Evolutionary conservation across 495 filamentous ascomycete genomes (phyloP), one percentile per base, ranked within the genome.

Genomic region (Symbiotaphrina buchneri): DNA sequence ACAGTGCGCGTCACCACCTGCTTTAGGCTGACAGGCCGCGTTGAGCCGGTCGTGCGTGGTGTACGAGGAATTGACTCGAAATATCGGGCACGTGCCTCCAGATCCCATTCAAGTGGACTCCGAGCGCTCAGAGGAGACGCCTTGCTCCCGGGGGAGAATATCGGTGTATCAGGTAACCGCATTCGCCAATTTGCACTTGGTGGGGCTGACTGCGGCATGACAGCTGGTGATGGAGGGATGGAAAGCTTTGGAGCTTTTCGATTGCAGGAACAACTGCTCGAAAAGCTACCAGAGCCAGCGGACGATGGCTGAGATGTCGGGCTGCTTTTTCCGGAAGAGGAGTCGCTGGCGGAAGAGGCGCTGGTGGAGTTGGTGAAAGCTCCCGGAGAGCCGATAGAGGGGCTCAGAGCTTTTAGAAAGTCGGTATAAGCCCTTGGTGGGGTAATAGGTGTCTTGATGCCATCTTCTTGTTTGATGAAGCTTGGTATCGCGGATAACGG

Each of bases 341-440:
- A 51, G 34, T 43, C 45, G 21, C 40, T n/a, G n/a, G n/a, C n/a
- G n/a, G n/a, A n/a, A n/a, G n/a, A n/a, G n/a, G n/a, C n/a, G n/a
- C n/a, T n/a, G n/a, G n/a, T n/a, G n/a, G n/a, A 30, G 41, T 46
- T 52, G 24, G 46, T 13, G 8, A 25, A 25, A 25, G 8, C 13
- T 25, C 13, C 13, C 22, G 22, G 8, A n/a, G n/a, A n/a, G n/a
- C n/a, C 11, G 10, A 27, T 35, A 13, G 19, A 15, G 3, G 35
- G 35, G 38, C 49, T 57, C 23, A 82, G 54, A 5, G 70, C 68
- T 43, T 79, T 79, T 33, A 95, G 68, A 46, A 94, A 95, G 41
- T 95, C 79, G 25, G 80, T 75, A 45, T 95, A 95, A 32, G 85
- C 82, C 3, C 62, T 57, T 2, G 85, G 85, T 18, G 85, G 84